Evolutionary conservation across 2,329 filamentous ascomycete genomes (phyloP), one percentile per base, ranked within the genome.

Genomic region (Colletotrichum siamense): DNA sequence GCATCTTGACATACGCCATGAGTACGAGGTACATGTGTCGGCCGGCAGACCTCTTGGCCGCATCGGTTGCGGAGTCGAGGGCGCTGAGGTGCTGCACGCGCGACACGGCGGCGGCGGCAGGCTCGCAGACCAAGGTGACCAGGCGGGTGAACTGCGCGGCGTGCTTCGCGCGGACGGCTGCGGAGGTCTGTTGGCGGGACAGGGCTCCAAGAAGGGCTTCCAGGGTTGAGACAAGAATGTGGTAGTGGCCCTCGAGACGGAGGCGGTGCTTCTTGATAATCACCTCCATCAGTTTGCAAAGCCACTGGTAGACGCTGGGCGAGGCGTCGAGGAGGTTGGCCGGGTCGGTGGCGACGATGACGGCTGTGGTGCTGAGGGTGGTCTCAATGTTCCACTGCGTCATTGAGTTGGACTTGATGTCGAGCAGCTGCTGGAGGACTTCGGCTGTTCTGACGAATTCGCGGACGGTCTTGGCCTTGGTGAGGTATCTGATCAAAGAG

Each of bases 21-120:
- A 94, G 82, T 8, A 93, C 83, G 34, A 91, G 83, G 79, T 92
- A 92, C 89, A 94, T 92, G 83, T 92, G 88, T 77, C 90, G 87
- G 6, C 91, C 91, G 1, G 91, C 91, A 8, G 89, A 90, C 18
- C 91, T 88, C 84, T 92, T 93, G 24, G 91, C 92, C 34, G 87
- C 88, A 78, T 92, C 91, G 3, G 89, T 91, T 2, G 91, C 91
- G 28, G 91, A 92, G 80, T 92, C 90, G 30, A 94, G 87, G 18
- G 84, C 81, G 66, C 83, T 85, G 66, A 85, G 84, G 69, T 86
- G 86, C 79, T 86, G 85, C 3, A 83, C 82, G 8, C 88, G 87
- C 5, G 89, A 88, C 26, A 92, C 90, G 6, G 90, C 88, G 0
- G 89, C 90, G 2, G 88, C 89, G 30, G 88, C 90, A 3, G 90